These are phyloP conservation scores for Daldinia sp. DNA, from an alignment of 2,329 filamentous ascomycete species.

Conservation along the genomic window DNA sequence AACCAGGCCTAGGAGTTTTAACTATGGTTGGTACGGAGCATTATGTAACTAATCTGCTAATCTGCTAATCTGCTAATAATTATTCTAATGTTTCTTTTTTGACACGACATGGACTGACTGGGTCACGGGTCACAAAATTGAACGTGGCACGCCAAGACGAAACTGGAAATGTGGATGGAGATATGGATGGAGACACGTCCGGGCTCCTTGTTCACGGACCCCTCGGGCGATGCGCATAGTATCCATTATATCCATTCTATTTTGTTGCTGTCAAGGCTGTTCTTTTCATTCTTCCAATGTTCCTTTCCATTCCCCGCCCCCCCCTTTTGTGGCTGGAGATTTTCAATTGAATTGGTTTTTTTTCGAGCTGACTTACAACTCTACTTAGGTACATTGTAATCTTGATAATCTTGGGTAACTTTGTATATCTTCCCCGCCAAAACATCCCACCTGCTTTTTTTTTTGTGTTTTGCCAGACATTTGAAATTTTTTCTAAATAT, in stretches of 20 bases:
- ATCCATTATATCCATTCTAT: neutral
- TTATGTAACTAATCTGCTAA: constrained; percentile 15
- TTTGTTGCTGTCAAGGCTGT: constrained; percentile 4
- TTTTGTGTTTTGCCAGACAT: constrained; percentile 18
- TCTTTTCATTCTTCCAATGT: constrained; percentile 27
- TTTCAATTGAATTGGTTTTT: constrained; percentile 24
- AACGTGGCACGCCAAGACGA: constrained; percentile 36
- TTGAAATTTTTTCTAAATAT: constrained; percentile 6
- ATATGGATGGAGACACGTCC: constrained; percentile 34
- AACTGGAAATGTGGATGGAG: constrained; percentile 33
- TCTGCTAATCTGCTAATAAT: too few species aligned
- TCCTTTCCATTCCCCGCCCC: constrained; percentile 28
- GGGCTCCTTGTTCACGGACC: constrained; percentile 29
- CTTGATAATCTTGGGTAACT: constrained; percentile 1
- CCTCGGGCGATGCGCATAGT: constrained; percentile 29
- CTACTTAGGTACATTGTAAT: neutral
- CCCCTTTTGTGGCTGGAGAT: constrained; percentile 36
- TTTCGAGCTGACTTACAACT: constrained; percentile 28
- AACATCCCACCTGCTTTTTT: constrained; percentile 27
- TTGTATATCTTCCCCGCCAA: constrained; percentile 18
- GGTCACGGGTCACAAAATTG: constrained; percentile 35
- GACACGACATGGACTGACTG: constrained; percentile 36
- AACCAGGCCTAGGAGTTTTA: constrained; percentile 10
- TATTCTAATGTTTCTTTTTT: constrained; percentile 7
- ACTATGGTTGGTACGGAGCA: constrained; percentile 20